Conservation (phyloP, 768 basidiomycete genomes). For the Lentinula sp. region DNA sequence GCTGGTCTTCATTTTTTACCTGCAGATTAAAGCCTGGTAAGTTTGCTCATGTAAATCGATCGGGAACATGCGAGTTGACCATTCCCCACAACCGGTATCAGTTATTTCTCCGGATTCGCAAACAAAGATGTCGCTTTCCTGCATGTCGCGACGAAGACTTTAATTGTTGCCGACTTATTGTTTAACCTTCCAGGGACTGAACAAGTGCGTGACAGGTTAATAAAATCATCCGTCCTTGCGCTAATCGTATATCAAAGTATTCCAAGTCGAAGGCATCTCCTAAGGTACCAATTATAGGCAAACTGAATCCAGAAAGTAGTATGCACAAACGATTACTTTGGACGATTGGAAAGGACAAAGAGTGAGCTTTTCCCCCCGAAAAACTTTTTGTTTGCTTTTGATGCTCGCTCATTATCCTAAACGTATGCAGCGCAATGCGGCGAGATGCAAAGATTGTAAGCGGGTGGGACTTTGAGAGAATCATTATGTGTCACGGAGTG, state of each 20-base stretch:
- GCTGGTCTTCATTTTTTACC: constrained; percentile 3
- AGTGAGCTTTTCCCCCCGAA: constrained; percentile 21
- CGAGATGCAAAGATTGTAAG: constrained; percentile 59
- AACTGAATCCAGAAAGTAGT: constrained; percentile 29
- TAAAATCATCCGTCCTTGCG: neutral
- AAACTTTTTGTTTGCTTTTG: neutral
- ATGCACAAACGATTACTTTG: constrained; percentile 27
- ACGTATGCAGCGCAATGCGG: constrained; percentile 42
- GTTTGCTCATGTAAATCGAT: neutral
- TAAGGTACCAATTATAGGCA: constrained; percentile 18
- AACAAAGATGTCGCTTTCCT: constrained; percentile 66
- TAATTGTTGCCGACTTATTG: constrained; percentile 63
- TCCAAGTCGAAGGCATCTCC: constrained; percentile 27
- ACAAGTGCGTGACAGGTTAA: constrained; percentile 28
- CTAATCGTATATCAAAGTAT: constrained; percentile 22
- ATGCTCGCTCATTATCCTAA: neutral
- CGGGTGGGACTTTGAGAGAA: constrained; percentile 67
- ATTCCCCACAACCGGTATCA: constrained; percentile 8
- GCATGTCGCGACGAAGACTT: constrained; percentile 47
- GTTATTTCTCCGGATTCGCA: constrained; percentile 44
- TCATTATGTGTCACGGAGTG: constrained; percentile 67
- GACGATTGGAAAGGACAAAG: constrained; percentile 29
- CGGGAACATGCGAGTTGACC: neutral
- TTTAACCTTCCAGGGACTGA: constrained; percentile 63
- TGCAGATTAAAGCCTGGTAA: constrained; percentile 47